phyloP scores from a whole-genome alignment of 2,329 filamentous ascomycete species.

The Pestalotiopsis sp. region DNA sequence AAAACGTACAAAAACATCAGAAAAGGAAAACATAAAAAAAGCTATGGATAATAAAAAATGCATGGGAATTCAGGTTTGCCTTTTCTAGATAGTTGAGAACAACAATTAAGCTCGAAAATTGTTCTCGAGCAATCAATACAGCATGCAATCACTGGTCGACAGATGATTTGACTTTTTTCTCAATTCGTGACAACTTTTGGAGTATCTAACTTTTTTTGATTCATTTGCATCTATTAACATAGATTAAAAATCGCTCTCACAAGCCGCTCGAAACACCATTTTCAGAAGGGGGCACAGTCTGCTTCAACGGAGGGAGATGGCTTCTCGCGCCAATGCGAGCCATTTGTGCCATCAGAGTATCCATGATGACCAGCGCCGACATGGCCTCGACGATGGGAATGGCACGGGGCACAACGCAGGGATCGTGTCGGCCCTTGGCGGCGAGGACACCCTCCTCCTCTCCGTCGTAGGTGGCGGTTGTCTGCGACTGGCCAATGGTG shows the following conservation, averaged over 20 bases:
- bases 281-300: background rate
- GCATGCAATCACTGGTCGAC: background rate
- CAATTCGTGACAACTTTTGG: background rate
- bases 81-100: too few species aligned
- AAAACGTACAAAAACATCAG: too few species aligned
- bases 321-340: conserved; percentile 52
- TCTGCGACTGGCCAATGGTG: conserved; percentile 88
- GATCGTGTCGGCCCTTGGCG: conserved; percentile 93
- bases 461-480: conserved; percentile 79
- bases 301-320: conserved; percentile 41
- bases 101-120: too few species aligned
- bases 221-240: background rate
- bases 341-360: conserved; percentile 83
- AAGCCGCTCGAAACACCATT: conserved; percentile 9
- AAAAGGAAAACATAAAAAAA: too few species aligned
- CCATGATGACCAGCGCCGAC: conserved; percentile 85
- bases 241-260: background rate
- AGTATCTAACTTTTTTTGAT: background rate
- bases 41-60: too few species aligned
- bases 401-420: conserved; percentile 86
- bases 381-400: conserved; percentile 91
- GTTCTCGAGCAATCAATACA: too few species aligned
- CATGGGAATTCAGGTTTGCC: too few species aligned
- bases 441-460: conserved; percentile 73
- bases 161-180: background rate